Evolutionary conservation across 2,329 filamentous ascomycete species (phyloP), one percentile per base, ranked within the genome.

Genomic region (Hyphodiscus sp.): DNA sequence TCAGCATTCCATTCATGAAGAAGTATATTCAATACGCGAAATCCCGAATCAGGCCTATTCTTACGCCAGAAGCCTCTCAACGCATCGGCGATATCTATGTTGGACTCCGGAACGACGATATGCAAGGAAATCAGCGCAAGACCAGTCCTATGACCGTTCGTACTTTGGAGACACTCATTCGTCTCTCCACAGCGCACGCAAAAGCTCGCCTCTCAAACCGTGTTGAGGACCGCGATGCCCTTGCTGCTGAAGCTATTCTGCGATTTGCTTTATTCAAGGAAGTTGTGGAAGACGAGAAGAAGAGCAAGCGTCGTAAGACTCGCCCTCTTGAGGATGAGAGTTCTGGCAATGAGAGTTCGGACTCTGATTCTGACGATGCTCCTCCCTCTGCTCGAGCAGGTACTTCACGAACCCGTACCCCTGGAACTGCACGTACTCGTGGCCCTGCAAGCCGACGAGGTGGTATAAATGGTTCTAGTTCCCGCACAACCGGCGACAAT

Each of bases 1-100:
- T 99, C 51, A 95, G 89, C 73, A 96, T 99, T 56, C 89, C 91
- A 0, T 99, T 99, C 73, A 91, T 99, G 77, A 99, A 99, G 76
- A 99, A 99, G 73, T 99, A 96, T 71, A 95, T 99, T 45, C 94
- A 99, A 68, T 99, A 99, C 70, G 91, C 94, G 60, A 99, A 99
- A 75, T 87, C 82, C 38, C 79, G 94, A 67, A 81, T 96, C 66
- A 95, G 91, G 79, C 94, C 94, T 0, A 76, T 95, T 42, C 76
- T 99, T 57, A 96, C 91, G 0, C 90, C 94, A 67, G 90, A 90
- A 45, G 92, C 94, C 6, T 89, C 91, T 11, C 90, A 96, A 63
- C 89, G 95, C 59, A 95, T 99, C 65, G 85, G 91, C 41, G 82
- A 89, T 30, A 88, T 91, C 16, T 99, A 97, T 69, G 94, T 95